Evolutionary conservation across 1,284 basidiomycete species (phyloP).

Genomic region (Pholiota adiposa): DNA sequence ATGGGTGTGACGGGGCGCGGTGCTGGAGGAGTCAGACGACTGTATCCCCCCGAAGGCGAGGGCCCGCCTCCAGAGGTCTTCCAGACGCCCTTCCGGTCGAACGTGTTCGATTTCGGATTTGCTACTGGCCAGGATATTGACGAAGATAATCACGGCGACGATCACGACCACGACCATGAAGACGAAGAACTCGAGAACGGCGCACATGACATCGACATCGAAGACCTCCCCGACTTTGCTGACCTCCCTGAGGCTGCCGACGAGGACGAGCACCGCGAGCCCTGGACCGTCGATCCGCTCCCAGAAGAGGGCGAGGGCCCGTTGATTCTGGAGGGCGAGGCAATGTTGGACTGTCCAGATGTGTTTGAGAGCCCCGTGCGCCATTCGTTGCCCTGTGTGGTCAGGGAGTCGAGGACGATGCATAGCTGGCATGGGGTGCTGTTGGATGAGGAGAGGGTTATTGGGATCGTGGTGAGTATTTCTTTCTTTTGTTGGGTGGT

Average conservation of each 20-base stretch:
- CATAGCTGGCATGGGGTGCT: neutral
- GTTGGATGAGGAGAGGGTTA: conserved; percentile 4
- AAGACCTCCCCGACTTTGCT: too few species aligned
- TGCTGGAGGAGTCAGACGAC: too few species aligned
- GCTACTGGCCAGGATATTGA: neutral
- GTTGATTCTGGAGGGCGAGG: neutral
- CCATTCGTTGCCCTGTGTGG: conserved; percentile 3
- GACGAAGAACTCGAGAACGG: too few species aligned
- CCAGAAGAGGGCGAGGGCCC: neutral
- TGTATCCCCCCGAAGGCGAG: too few species aligned
- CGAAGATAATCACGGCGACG: neutral
- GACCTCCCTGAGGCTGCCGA: too few species aligned
- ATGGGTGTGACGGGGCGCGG: too few species aligned
- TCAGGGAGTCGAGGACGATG: neutral
- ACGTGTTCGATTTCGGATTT: too few species aligned
- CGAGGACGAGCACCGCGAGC: neutral
- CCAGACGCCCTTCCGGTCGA: too few species aligned
- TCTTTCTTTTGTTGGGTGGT: too few species aligned
- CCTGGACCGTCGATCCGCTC: neutral
- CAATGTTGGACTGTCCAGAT: neutral
- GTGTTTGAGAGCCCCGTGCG: neutral
- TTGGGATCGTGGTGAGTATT: conserved; percentile 1
- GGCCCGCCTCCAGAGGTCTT: too few species aligned
- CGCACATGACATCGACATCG: neutral
- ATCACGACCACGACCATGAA: neutral